phyloP scores from a whole-genome alignment of 768 basidiomycete species.

The Infundibulicybe gibba region DNA sequence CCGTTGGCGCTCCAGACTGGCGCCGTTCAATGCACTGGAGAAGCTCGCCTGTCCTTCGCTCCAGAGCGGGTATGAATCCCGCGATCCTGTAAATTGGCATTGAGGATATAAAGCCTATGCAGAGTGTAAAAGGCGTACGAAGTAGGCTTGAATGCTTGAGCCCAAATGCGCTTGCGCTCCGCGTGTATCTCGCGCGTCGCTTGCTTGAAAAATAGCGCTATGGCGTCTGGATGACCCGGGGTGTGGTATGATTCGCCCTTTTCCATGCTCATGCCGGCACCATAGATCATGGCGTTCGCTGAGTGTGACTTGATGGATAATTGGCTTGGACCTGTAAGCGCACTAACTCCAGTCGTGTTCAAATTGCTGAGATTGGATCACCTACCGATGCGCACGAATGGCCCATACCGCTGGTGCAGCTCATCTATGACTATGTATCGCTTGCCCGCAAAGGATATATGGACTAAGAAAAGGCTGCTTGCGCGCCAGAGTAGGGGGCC shows the following conservation, averaged over 20 bases:
- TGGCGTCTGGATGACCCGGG: background rate
- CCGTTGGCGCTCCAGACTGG: background rate
- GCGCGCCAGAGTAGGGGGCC: no score
- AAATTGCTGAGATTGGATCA: no score
- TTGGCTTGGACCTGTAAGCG: no score
- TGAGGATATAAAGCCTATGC: no score
- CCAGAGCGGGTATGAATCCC: constrained; percentile 1
- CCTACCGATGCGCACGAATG: no score
- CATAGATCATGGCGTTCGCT: no score
- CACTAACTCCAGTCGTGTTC: no score
- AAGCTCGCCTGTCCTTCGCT: constrained; percentile 12
- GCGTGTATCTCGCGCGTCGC: background rate
- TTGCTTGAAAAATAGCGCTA: constrained; percentile 6
- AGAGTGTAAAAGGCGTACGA: background rate
- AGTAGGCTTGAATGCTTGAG: constrained; percentile 1
- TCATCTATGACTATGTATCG: no score
- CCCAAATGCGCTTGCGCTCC: constrained; percentile 7
- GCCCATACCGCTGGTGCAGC: no score
- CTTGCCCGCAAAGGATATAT: no score
- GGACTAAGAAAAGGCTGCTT: no score
- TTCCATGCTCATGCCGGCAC: constrained; percentile 1
- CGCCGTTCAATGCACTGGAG: constrained; percentile 10
- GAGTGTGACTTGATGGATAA: no score
- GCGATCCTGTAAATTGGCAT: constrained; percentile 5
- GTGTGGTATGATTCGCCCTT: constrained; percentile 6